Conservation (phyloP, 805 yeast species). For the Schizosaccharomyces pombe region DNA sequence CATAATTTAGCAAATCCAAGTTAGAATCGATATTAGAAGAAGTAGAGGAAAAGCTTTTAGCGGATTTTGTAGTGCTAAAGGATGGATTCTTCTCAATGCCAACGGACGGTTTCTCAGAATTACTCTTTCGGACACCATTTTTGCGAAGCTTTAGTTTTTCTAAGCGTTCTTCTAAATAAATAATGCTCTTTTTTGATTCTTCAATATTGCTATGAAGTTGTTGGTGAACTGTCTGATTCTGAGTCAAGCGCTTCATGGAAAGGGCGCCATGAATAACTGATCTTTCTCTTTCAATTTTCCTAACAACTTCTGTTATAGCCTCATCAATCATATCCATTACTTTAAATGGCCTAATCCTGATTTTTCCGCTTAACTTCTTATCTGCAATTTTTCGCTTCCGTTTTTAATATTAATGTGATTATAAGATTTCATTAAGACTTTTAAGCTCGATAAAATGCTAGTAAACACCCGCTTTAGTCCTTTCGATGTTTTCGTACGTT, state of each 20-base stretch:
- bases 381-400: background rate
- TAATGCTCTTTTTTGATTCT: conserved; percentile 78
- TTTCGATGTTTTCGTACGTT: background rate
- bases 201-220: conserved; percentile 74
- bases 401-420: background rate
- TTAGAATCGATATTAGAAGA: background rate
- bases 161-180: conserved; percentile 60
- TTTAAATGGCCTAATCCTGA: background rate
- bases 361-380: background rate
- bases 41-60: background rate
- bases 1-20: conserved; percentile 36
- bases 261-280: conserved; percentile 77
- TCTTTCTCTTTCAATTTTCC: conserved; percentile 69
- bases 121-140: background rate
- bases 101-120: background rate
- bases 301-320: conserved; percentile 38
- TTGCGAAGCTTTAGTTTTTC: conserved; percentile 24
- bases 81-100: background rate
- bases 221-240: conserved; percentile 63
- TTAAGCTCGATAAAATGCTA: background rate
- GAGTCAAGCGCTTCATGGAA: conserved; percentile 51
- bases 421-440: background rate
- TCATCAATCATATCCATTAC: background rate
- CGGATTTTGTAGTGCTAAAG: background rate
- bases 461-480: background rate